These are phyloP conservation scores for Elsinoe perseae DNA, from an alignment of 2,329 filamentous ascomycete species.

Conservation along the genomic window DNA sequence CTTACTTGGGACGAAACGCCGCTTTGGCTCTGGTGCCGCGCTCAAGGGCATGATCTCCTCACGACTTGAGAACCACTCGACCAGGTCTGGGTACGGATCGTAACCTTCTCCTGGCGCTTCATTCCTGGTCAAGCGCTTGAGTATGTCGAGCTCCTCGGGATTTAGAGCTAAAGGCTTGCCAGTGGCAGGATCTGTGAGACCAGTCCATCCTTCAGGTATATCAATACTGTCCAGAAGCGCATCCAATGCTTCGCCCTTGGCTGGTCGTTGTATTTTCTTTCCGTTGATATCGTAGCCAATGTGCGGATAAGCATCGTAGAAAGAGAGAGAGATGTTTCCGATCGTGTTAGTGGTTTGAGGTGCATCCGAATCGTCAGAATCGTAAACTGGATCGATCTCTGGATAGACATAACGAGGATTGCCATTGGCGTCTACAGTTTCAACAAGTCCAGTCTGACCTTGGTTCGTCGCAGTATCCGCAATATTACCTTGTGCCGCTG, in stretches of 20 bases:
- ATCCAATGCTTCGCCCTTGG: constrained; percentile 87
- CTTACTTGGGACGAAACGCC: constrained; percentile 91
- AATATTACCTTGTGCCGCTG: too few relatives aligned
- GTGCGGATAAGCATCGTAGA: constrained; percentile 96
- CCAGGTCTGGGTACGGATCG: constrained; percentile 84
- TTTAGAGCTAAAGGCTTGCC: constrained; percentile 86
- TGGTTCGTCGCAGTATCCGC: too few relatives aligned
- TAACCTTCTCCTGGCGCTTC: constrained; percentile 82
- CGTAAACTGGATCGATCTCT: constrained; percentile 90
- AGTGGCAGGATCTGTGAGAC: constrained; percentile 85
- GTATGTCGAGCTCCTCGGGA: constrained; percentile 77
- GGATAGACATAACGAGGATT: constrained; percentile 84
- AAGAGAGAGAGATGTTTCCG: constrained; percentile 84
- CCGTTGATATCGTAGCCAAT: constrained; percentile 99
- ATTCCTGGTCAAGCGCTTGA: constrained; percentile 82
- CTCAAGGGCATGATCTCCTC: constrained; percentile 87
- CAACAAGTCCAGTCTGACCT: constrained; percentile 52
- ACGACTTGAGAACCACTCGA: constrained; percentile 89
- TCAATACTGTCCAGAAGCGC: constrained; percentile 93
- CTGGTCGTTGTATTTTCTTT: constrained; percentile 93
- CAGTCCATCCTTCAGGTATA: constrained; percentile 94
- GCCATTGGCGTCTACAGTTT: constrained; percentile 79
- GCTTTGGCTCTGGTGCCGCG: constrained; percentile 89
- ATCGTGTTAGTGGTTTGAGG: constrained; percentile 80
- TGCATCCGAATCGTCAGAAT: constrained; percentile 87